phyloP scores from a whole-genome alignment of 148 eudicot species.

The Vaccinium macrocarpon region DNA sequence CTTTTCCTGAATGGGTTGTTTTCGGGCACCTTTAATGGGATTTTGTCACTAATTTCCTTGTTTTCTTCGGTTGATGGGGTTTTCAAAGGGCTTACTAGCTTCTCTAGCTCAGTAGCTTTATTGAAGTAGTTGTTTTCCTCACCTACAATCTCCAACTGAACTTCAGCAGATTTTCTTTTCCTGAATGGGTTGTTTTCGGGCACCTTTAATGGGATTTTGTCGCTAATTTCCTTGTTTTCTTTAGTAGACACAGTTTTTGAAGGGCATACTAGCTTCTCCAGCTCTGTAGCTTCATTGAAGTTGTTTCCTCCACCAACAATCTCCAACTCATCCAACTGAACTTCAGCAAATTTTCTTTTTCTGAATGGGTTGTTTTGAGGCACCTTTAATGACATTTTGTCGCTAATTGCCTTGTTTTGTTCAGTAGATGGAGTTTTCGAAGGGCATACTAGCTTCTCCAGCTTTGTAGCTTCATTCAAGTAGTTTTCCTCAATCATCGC shows the following conservation, averaged over 20 bases:
- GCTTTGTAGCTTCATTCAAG: conserved; percentile 39
- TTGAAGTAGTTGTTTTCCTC: conserved; percentile 36
- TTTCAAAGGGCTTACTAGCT: conserved; percentile 29
- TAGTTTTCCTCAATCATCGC: conserved; percentile 32
- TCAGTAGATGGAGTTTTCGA: conserved; percentile 1
- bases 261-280: conserved; percentile 38
- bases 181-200: conserved; percentile 58
- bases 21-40: conserved; percentile 29
- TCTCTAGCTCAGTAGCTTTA: conserved; percentile 43
- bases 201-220: conserved; percentile 22
- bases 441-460: conserved; percentile 40
- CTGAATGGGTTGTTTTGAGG: conserved; percentile 61
- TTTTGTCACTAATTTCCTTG: conserved; percentile 15
- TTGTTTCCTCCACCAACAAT: conserved; percentile 27
- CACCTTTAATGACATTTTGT: conserved; percentile 21
- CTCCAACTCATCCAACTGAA: conserved; percentile 18
- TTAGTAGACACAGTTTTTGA: background rate
- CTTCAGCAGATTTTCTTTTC: conserved; percentile 37
- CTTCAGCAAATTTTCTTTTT: conserved; percentile 39
- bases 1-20: conserved; percentile 59
- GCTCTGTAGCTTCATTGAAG: conserved; percentile 36
- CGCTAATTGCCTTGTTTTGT: conserved; percentile 22
- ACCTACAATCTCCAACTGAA: conserved; percentile 10
- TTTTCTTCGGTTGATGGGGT: conserved; percentile 20
- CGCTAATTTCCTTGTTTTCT: conserved; percentile 23